Evolutionary conservation across 257 asterid genomes (phyloP).

Genomic region (Nicotiana knightiana): DNA sequence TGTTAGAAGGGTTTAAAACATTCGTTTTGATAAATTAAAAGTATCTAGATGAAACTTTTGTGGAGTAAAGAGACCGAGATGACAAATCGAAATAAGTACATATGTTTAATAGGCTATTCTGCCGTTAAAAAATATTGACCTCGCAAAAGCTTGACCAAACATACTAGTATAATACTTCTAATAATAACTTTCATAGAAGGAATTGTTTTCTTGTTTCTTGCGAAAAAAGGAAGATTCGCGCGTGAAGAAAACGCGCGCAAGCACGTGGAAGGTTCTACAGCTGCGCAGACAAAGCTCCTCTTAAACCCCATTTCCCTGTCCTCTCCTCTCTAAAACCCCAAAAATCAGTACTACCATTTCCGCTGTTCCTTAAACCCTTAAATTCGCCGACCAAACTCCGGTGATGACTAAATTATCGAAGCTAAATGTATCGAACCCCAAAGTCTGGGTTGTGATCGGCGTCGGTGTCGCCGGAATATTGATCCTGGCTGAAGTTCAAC

Average conservation of each 20-base stretch:
- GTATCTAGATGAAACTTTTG: too few species aligned
- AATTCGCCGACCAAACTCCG: slow-evolving; percentile 17
- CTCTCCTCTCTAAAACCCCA: not conserved
- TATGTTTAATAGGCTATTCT: too few species aligned
- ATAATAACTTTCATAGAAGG: too few species aligned
- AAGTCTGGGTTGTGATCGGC: slow-evolving; percentile 80
- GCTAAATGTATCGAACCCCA: slow-evolving; percentile 62
- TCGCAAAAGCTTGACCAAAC: too few species aligned
- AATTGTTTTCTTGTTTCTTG: not conserved
- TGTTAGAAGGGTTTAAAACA: too few species aligned
- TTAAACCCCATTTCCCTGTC: slow-evolving; percentile 6
- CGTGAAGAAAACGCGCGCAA: not conserved
- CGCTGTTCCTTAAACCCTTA: slow-evolving; percentile 24
- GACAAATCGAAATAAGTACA: too few species aligned
- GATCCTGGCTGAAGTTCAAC: slow-evolving; percentile 71
- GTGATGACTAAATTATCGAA: slow-evolving; percentile 53
- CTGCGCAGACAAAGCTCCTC: too few species aligned
- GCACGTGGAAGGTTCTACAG: not conserved
- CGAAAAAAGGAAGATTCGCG: not conserved
- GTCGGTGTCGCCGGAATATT: slow-evolving; percentile 77
- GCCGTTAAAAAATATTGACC: too few species aligned
- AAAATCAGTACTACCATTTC: not conserved
- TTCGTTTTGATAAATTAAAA: too few species aligned
- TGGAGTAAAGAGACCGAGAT: too few species aligned
- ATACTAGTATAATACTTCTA: too few species aligned